Evolutionary conservation across 2,329 filamentous ascomycete species (phyloP), one percentile per base, ranked within the genome.

Genomic region (Pseudogymnoascus sp.): DNA sequence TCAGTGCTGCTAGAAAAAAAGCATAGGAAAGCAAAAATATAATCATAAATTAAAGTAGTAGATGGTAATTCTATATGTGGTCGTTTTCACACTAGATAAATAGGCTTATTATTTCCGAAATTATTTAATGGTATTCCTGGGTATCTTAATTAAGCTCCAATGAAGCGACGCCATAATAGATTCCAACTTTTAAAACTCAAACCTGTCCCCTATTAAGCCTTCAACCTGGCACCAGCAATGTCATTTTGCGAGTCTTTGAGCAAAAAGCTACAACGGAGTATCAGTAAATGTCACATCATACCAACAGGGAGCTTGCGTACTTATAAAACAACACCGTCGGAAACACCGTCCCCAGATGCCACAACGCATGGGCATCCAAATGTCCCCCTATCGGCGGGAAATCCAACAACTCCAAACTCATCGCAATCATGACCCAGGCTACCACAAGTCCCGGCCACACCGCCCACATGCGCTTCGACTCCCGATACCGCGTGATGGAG

Each of bases 341-440:
- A 34, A 84, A 83, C 61, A 99, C 93, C 0, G 95, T 99, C 64
- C 93, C 91, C 66, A 96, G 74, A 81, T 99, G 95, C 95, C 95
- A 99, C 67, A 99, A 76, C 71, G 90, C 93, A 77, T 99, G 95
- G 3, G 95, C 95, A 80, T 99, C 95, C 61, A 99, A 77, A 75
- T 88, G 86, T 6, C 91, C 90, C 74, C 84, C 81, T 77, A 90
- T 82, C 1, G 95, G 95, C 62, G 95, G 85, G 71, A 99, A 99
- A 75, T 99, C 95, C 67, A 97, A 84, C 69, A 99, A 75, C 78
- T 99, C 95, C 75, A 99, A 80, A 75, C 93, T 93, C 95, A 99
- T 99, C 37, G 90, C 92, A 73, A 93, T 78, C 70, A 93, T 86
- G 69, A 99, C 83, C 92, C 92, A 97, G 2, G 90, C 89, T 59